These are phyloP conservation scores for Pseudocercospora macadamiae DNA, from an alignment of 2,329 filamentous ascomycete genomes.

Conservation along the genomic window DNA sequence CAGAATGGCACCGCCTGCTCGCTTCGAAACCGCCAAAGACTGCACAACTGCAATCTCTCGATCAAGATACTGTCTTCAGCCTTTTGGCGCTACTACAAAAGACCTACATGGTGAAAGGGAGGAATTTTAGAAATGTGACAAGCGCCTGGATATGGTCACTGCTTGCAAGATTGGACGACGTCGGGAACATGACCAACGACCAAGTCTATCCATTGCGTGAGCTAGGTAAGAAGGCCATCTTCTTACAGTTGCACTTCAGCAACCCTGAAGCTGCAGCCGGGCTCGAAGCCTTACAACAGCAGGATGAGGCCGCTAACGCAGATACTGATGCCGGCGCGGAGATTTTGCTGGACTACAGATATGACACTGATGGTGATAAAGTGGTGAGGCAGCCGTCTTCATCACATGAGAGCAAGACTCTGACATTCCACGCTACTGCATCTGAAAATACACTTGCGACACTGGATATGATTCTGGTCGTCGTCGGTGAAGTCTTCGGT, in stretches of 20 bases:
- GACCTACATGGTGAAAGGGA: constrained; percentile 64
- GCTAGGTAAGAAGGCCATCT: constrained; percentile 70
- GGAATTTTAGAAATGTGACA: constrained; percentile 64
- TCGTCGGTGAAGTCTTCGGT: constrained; percentile 86
- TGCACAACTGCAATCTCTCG: constrained; percentile 57
- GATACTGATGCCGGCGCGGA: constrained; percentile 25
- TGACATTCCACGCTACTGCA: constrained; percentile 5
- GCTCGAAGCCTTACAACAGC: constrained; percentile 30
- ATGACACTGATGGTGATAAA: constrained; percentile 44
- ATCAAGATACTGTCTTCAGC: constrained; percentile 66
- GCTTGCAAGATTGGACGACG: constrained; percentile 68
- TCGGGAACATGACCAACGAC: constrained; percentile 73
- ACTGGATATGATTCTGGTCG: constrained; percentile 87
- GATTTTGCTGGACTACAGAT: constrained; percentile 18
- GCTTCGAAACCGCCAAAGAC: constrained; percentile 50
- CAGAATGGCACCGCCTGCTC: constrained; percentile 57
- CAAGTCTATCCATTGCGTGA: constrained; percentile 78
- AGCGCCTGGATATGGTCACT: constrained; percentile 87
- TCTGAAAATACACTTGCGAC: constrained; percentile 56
- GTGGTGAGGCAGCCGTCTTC: constrained; percentile 26
- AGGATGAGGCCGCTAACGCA: constrained; percentile 4
- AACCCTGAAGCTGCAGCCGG: constrained; percentile 31
- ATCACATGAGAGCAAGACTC: not conserved
- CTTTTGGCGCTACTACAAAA: constrained; percentile 64
- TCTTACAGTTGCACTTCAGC: constrained; percentile 34